Conservation (phyloP, 805 yeast species). For the Priceomyces castillae region DNA sequence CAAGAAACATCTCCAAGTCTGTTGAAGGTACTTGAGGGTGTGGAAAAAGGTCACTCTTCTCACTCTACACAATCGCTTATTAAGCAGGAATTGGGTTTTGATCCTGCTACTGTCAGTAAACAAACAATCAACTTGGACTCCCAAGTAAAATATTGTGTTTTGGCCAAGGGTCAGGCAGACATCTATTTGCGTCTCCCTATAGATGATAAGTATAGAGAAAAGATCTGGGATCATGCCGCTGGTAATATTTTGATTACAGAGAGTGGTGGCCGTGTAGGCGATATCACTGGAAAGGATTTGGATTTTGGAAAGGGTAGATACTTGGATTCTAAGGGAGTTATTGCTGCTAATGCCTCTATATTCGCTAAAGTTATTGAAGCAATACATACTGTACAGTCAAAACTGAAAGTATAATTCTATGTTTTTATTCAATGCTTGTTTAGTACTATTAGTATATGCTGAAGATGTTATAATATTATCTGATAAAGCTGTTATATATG, state of each 20-base stretch:
- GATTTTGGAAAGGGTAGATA: conserved; percentile 86
- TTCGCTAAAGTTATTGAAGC: conserved; percentile 51
- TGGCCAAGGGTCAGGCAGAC: conserved; percentile 90
- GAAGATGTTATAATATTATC: neutral
- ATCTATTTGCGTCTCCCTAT: conserved; percentile 87
- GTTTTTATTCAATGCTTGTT: neutral
- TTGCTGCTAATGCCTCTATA: conserved; percentile 64
- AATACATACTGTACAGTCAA: too few species aligned
- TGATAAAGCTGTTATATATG: too few species aligned
- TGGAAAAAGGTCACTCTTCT: conserved; percentile 91
- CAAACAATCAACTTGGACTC: conserved; percentile 83
- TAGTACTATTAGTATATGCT: neutral
- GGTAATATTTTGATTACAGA: conserved; percentile 85
- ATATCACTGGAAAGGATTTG: conserved; percentile 66
- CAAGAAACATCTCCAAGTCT: conserved; percentile 43
- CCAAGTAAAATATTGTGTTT: conserved; percentile 92
- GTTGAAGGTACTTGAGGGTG: conserved; percentile 83
- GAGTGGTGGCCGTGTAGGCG: conserved; percentile 90
- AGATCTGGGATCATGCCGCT: conserved; percentile 99
- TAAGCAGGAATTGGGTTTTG: conserved; percentile 52
- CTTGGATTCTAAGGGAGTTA: conserved; percentile 83
- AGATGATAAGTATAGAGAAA: conserved; percentile 73
- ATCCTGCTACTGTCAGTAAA: conserved; percentile 50
- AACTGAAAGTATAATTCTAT: neutral
- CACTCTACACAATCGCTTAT: conserved; percentile 81